These are phyloP conservation scores for Keithomyces neogunnii DNA, from an alignment of 2,329 filamentous ascomycete genomes.

Conservation along the genomic window DNA sequence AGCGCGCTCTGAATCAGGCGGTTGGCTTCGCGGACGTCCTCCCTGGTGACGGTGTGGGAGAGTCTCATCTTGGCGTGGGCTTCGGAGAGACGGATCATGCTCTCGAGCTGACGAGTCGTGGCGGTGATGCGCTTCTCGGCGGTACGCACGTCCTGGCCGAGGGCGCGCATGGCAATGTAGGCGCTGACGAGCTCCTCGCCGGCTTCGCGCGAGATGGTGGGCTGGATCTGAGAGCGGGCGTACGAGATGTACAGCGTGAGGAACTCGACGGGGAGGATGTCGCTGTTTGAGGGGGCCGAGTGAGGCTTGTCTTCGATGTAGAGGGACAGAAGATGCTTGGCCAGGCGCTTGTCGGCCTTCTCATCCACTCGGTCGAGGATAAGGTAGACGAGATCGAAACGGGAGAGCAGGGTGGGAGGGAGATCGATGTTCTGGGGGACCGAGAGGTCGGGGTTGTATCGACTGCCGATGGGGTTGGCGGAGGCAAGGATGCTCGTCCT, in stretches of 20 bases:
- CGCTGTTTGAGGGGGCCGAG: constrained; percentile 62
- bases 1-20: constrained; percentile 88
- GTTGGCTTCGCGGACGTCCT: constrained; percentile 84
- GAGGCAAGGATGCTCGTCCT: constrained; percentile 93
- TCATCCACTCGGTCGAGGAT: constrained; percentile 93
- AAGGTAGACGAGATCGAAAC: constrained; percentile 95
- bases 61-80: constrained; percentile 98
- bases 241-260: constrained; percentile 96
- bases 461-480: constrained; percentile 94
- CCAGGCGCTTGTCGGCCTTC: constrained; percentile 76
- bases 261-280: constrained; percentile 89
- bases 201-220: constrained; percentile 69
- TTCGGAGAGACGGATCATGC: constrained; percentile 94
- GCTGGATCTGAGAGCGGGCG: constrained; percentile 78
- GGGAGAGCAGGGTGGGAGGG: constrained; percentile 85
- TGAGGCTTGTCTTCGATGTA: constrained; percentile 93
- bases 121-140: constrained; percentile 95
- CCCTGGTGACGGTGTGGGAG: constrained; percentile 61
- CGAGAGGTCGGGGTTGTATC: constrained; percentile 91
- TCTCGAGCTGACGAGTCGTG: constrained; percentile 92
- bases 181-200: constrained; percentile 75
- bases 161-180: constrained; percentile 91
- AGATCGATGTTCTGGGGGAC: constrained; percentile 98
- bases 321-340: constrained; percentile 89
- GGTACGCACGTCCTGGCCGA: constrained; percentile 79